phyloP scores from a whole-genome alignment of 2,329 filamentous ascomycete genomes.

The Epichloe hybrida region DNA sequence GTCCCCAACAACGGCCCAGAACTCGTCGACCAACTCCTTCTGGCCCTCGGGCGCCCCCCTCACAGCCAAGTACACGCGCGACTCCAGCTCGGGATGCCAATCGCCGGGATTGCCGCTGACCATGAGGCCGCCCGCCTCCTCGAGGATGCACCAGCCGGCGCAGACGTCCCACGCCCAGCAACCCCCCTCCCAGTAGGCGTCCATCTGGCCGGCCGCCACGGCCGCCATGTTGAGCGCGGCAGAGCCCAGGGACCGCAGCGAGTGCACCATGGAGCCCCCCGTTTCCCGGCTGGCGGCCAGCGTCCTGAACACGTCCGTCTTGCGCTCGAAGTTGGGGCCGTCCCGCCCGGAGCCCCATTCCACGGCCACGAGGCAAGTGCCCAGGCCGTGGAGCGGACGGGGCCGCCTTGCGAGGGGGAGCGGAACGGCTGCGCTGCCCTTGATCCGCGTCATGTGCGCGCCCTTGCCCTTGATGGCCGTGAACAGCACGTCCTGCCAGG shows the following conservation, averaged over 20 bases:
- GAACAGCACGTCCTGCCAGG: slow-evolving; percentile 57
- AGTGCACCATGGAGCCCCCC: slow-evolving; percentile 69
- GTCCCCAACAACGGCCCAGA: slow-evolving; percentile 48
- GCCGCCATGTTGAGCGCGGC: slow-evolving; percentile 64
- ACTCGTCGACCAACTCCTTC: slow-evolving; percentile 48
- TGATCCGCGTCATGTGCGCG: slow-evolving; percentile 40
- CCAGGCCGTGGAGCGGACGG: slow-evolving; percentile 45
- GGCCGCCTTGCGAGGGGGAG: slow-evolving; percentile 33
- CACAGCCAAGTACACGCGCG: slow-evolving; percentile 48
- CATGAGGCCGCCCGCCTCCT: slow-evolving; percentile 61
- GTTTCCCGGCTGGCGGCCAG: slow-evolving; percentile 43
- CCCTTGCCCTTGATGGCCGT: slow-evolving; percentile 56
- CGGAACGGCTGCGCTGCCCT: slow-evolving; percentile 23
- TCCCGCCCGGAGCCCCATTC: slow-evolving; percentile 62
- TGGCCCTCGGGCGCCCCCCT: slow-evolving; percentile 45
- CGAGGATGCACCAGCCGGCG: slow-evolving; percentile 64
- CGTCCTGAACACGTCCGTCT: slow-evolving; percentile 50
- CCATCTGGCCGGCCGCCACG: slow-evolving; percentile 57
- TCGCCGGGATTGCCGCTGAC: slow-evolving; percentile 59
- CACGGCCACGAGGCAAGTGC: slow-evolving; percentile 49
- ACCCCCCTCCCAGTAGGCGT: slow-evolving; percentile 74
- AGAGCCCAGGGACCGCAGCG: slow-evolving; percentile 54
- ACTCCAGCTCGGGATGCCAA: slow-evolving; percentile 50
- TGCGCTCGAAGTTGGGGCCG: slow-evolving; percentile 58
- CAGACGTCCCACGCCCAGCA: slow-evolving; percentile 82